phyloP scores from a whole-genome alignment of 495 filamentous ascomycete genomes.

The Penicillium angulare region DNA sequence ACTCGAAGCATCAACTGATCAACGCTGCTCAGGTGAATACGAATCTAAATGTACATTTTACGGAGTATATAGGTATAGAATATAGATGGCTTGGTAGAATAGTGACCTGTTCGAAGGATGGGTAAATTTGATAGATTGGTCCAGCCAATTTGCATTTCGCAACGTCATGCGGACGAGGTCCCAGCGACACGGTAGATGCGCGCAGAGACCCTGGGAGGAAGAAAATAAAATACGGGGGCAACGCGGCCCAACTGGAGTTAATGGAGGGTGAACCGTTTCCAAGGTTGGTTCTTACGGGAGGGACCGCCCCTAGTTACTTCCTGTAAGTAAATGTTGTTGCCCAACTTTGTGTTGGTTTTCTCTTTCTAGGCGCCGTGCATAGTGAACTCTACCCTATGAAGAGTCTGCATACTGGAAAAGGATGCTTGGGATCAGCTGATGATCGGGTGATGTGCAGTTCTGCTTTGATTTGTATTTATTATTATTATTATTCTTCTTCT shows the following conservation, averaged over 20 bases:
- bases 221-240: conserved; percentile 10
- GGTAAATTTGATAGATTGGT: conserved; percentile 1
- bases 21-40: background rate
- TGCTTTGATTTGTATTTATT: background rate
- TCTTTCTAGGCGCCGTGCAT: background rate
- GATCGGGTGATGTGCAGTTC: background rate
- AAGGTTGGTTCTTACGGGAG: background rate
- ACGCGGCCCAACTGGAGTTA: conserved; percentile 18
- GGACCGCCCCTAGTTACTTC: background rate
- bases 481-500: background rate
- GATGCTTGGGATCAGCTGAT: background rate
- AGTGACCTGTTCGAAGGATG: conserved; percentile 10
- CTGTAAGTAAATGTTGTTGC: background rate
- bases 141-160: background rate
- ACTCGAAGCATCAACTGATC: background rate
- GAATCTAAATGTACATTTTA: too few species aligned
- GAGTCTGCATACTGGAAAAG: too few species aligned
- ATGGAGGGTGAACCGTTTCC: background rate
- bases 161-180: conserved; percentile 10
- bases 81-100: background rate
- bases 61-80: too few species aligned
- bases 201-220: conserved; percentile 3
- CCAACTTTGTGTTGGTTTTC: background rate
- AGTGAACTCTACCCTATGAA: too few species aligned
- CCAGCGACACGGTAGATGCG: background rate